Evolutionary conservation across 441 rosid species (phyloP), one percentile per base, ranked within the genome.

Genomic region (Omphalea diandra): DNA sequence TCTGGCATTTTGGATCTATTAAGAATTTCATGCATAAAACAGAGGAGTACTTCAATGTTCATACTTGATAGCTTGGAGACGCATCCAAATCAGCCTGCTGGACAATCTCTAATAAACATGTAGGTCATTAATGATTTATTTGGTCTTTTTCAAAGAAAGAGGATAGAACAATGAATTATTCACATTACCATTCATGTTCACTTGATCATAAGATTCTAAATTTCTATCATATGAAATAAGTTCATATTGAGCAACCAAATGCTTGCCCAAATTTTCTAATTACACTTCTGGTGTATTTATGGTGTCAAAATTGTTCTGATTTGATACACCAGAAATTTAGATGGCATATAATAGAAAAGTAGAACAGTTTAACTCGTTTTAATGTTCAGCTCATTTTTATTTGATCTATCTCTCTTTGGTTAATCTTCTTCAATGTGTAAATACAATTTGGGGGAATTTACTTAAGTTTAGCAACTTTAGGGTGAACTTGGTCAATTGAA

Each of bases 41-140:
- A 58, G 43, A 66, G 36, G 67, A 17, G n/a, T n/a, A n/a, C n/a
- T 32, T 68, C 56, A 8, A 24, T 2, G 54, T 50, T 62, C 14
- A 49, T 36, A n/a, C 15, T 40, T 52, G 49, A 67, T 70, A 32
- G 41, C 53, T 35, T 44, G 33, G 26, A 20, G 55, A 7, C n/a
- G n/a, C 20, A 53, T 38, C 4, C 9, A 46, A 27, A 52, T 73
- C 61, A 60, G 59, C 64, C 32, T 52, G 63, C 27, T 53, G 31
- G 50, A 50, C 53, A 32, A 62, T n/a, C 46, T 46, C 54, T 36
- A 35, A 80, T 67, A 71, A 67, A 36, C 72, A 63, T 60, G 41
- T 26, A 22, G 26, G 49, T 63, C 36, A 63, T 70, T 65, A n/a
- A n/a, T n/a, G n/a, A n/a, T 54, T 17, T 7, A 20, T 74, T 35